Evolutionary conservation across 768 basidiomycete species (phyloP).

Genomic region (Royoungia palumana): DNA sequence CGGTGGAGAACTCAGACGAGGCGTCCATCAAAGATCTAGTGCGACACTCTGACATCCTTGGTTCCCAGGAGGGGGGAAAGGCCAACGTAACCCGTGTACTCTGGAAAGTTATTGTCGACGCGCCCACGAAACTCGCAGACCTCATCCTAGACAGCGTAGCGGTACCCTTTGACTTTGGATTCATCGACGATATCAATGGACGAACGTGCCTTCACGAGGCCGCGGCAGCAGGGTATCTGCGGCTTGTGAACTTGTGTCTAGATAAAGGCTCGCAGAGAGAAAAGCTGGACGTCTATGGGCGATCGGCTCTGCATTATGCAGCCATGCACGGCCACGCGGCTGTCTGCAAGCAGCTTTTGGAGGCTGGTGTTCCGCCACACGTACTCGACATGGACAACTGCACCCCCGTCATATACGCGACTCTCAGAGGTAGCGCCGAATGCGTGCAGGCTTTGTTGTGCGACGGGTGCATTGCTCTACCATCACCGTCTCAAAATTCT

Average conservation of each 20-base stretch:
- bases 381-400: slow-evolving; percentile 90
- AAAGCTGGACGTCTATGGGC: slow-evolving; percentile 85
- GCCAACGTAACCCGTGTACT: slow-evolving; percentile 84
- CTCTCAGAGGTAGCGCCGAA: slow-evolving; percentile 75
- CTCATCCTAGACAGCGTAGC: slow-evolving; percentile 66
- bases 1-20: slow-evolving; percentile 59
- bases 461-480: slow-evolving; percentile 62
- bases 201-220: slow-evolving; percentile 93
- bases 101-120: slow-evolving; percentile 89
- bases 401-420: slow-evolving; percentile 91
- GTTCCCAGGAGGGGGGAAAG: slow-evolving; percentile 56
- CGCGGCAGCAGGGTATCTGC: slow-evolving; percentile 75
- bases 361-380: slow-evolving; percentile 61
- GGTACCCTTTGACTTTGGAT: slow-evolving; percentile 80
- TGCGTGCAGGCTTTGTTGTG: slow-evolving; percentile 83
- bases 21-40: slow-evolving; percentile 66
- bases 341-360: slow-evolving; percentile 74
- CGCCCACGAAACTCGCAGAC: slow-evolving; percentile 67
- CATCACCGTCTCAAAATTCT: slow-evolving; percentile 52
- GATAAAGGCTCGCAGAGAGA: slow-evolving; percentile 65
- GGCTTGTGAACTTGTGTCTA: slow-evolving; percentile 80
- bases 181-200: slow-evolving; percentile 95
- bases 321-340: slow-evolving; percentile 85
- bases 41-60: slow-evolving; percentile 63
- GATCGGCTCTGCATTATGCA: slow-evolving; percentile 92